A percentile compares a stretch with the other conserved stretches of the same genome.
Evolutionary conservation across 768 basidiomycete genomes (phyloP).

Genomic region (Krasilnikovozyma curviuscula): DNA sequence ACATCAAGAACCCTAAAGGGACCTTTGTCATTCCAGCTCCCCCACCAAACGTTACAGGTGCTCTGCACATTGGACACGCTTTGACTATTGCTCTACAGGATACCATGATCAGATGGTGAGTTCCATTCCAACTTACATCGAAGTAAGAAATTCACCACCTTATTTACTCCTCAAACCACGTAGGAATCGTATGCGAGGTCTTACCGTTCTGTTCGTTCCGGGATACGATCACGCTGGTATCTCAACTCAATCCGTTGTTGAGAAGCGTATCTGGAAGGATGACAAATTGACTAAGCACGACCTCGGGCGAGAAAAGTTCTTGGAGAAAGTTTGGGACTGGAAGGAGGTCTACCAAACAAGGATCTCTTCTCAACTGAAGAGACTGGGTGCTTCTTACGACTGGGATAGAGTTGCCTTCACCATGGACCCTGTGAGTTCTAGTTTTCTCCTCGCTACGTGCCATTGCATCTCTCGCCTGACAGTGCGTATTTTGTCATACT

Average conservation of each 20-base stretch:
- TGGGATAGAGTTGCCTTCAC: conserved; percentile 92
- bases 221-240: conserved; percentile 99
- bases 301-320: conserved; percentile 78
- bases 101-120: conserved; percentile 64
- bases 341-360: conserved; percentile 90
- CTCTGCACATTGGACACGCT: conserved; percentile 85
- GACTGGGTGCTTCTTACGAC: conserved; percentile 83
- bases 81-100: conserved; percentile 86
- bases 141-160: background rate
- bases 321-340: conserved; percentile 85
- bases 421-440: conserved; percentile 54
- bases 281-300: conserved; percentile 73
- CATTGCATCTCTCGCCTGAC: background rate
- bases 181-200: conserved; percentile 92
- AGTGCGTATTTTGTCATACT: background rate
- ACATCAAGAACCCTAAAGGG: conserved; percentile 42
- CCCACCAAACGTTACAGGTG: conserved; percentile 93
- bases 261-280: conserved; percentile 69
- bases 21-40: conserved; percentile 72
- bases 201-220: conserved; percentile 70
- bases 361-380: conserved; percentile 69
- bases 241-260: conserved; percentile 92
- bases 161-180: background rate
- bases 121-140: conserved; percentile 5
- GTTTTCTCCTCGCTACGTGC: background rate